phyloP scores from a whole-genome alignment of 805 yeast genomes.

The Wickerhamomyces chaumierensis region DNA sequence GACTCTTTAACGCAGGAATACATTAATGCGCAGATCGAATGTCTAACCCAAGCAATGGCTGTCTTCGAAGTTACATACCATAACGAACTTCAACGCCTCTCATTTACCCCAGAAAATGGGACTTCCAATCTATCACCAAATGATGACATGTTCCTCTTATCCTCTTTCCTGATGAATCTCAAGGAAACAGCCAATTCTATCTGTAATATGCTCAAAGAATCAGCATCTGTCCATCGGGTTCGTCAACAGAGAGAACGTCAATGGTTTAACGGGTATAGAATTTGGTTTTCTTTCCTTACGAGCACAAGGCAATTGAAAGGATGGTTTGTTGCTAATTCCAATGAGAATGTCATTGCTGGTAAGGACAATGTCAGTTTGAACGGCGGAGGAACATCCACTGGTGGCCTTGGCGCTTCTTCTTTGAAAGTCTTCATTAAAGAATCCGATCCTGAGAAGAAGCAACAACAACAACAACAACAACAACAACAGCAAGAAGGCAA shows the following conservation, averaged over 20 bases:
- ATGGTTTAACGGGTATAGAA: slow-evolving; percentile 25
- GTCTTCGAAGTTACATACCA: slow-evolving; percentile 24
- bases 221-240: slow-evolving; percentile 19
- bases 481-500: no score
- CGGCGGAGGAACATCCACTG: slow-evolving; percentile 16
- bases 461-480: neutral
- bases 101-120: no score
- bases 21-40: slow-evolving; percentile 11
- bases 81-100: slow-evolving; percentile 11
- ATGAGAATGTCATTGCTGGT: slow-evolving; percentile 6
- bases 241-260: slow-evolving; percentile 3
- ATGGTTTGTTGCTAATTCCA: slow-evolving; percentile 20
- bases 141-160: slow-evolving; percentile 37
- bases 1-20: no score
- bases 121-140: slow-evolving; percentile 29
- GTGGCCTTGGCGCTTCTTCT: neutral
- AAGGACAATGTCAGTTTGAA: slow-evolving; percentile 26
- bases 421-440: no score
- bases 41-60: slow-evolving; percentile 21
- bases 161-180: slow-evolving; percentile 37
- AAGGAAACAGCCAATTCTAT: slow-evolving; percentile 26
- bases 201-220: slow-evolving; percentile 21
- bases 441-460: neutral
- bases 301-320: slow-evolving; percentile 22
- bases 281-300: slow-evolving; percentile 33